Conservation (phyloP, 2,329 filamentous ascomycete species). For the Talaromyces marneffei region DNA sequence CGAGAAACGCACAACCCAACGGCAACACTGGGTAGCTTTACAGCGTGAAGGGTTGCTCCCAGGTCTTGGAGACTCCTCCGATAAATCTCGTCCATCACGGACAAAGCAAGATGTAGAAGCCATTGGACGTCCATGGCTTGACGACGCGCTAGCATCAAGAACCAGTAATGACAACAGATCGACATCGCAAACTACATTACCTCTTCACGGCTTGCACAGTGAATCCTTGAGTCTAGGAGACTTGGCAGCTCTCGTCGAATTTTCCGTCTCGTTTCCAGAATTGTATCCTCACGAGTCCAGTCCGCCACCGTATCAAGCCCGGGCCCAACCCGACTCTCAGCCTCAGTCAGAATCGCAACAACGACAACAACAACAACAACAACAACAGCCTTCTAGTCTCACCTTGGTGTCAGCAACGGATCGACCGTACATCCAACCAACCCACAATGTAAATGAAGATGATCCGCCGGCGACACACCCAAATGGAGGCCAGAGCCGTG, state of each 20-base stretch:
- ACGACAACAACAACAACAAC: no score
- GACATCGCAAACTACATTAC: slow-evolving; percentile 18
- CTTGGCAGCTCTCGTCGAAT: slow-evolving; percentile 30
- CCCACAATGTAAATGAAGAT: not conserved
- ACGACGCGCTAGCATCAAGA: slow-evolving; percentile 21
- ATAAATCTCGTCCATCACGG: slow-evolving; percentile 24
- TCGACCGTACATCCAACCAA: not conserved
- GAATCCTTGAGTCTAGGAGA: slow-evolving; percentile 26
- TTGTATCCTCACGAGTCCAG: slow-evolving; percentile 9
- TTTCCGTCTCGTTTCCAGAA: slow-evolving; percentile 22
- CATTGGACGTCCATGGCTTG: slow-evolving; percentile 35
- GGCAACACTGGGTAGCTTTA: slow-evolving; percentile 25
- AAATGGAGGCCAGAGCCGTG: not conserved
- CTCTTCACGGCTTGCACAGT: slow-evolving; percentile 16
- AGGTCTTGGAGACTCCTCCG: slow-evolving; percentile 7
- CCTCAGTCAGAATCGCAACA: not conserved
- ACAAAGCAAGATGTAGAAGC: slow-evolving; percentile 31
- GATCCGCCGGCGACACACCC: not conserved
- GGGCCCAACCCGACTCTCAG: not conserved
- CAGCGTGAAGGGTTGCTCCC: slow-evolving; percentile 28
- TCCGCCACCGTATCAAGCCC: slow-evolving; percentile 14
- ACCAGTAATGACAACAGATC: slow-evolving; percentile 9
- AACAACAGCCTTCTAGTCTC: not conserved
- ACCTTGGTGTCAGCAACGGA: not conserved
- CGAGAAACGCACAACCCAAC: slow-evolving; percentile 16